Percentiles rank a stretch among this genome's conserved stretches.
phyloP scores from a whole-genome alignment of 495 filamentous ascomycete genomes.

The Aspergillus nanangensis region DNA sequence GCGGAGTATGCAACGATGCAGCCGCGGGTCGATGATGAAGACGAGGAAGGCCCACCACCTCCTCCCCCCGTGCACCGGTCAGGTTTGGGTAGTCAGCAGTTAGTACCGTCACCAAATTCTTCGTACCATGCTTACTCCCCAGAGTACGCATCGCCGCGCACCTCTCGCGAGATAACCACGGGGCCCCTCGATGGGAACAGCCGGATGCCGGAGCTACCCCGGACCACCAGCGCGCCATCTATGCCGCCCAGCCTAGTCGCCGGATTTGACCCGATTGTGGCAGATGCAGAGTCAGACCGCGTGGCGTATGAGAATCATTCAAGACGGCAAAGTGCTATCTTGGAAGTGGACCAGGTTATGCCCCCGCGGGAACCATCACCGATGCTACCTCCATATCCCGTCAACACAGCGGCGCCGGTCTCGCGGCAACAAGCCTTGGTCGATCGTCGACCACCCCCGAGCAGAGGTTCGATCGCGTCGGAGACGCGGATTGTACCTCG shows the following conservation, averaged over 20 bases:
- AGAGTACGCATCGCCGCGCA: constrained; percentile 21
- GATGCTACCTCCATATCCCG: constrained; percentile 24
- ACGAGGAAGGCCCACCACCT: constrained; percentile 48
- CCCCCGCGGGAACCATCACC: constrained; percentile 19
- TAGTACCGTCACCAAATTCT: constrained; percentile 22
- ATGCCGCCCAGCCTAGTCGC: constrained; percentile 67
- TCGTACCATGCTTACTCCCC: constrained; percentile 34
- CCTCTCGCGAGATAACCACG: constrained; percentile 13
- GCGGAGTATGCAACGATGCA: constrained; percentile 55
- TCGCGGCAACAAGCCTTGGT: too few relatives aligned
- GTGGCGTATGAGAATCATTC: constrained; percentile 18
- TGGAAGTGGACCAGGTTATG: constrained; percentile 29
- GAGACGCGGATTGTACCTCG: constrained; percentile 10
- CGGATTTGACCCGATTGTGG: constrained; percentile 58
- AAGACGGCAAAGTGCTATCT: constrained; percentile 24
- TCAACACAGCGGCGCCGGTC: constrained; percentile 32
- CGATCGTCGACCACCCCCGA: constrained; percentile 14
- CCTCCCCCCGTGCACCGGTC: constrained; percentile 46
- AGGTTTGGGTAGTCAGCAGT: constrained; percentile 20
- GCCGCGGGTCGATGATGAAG: constrained; percentile 64
- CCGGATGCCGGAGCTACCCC: constrained; percentile 19
- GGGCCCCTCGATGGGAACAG: constrained; percentile 10
- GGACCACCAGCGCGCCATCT: constrained; percentile 34
- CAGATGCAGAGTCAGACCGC: constrained; percentile 53
- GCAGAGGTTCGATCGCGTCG: constrained; percentile 7